Evolutionary conservation across 495 filamentous ascomycete species (phyloP), one percentile per base, ranked within the genome.

Genomic region (Aspergillus panamensis): DNA sequence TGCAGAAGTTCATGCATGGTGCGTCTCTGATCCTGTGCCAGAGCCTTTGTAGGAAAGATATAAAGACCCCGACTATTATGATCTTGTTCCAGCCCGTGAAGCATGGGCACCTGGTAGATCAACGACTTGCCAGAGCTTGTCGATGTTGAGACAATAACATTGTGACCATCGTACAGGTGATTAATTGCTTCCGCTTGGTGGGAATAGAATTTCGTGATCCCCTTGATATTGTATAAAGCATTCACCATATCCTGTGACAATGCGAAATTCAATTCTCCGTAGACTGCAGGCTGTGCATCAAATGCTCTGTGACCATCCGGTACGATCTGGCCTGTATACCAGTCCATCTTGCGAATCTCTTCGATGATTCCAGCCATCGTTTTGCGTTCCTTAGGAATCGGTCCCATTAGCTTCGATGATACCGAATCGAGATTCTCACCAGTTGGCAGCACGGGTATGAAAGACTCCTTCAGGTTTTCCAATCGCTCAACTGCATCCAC

Each of bases 151-250:
- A 97, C 88, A 58, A 99, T 93, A 39, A 97, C 92, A 69, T 97
- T 83, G 39, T 86, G 83, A 0, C 91, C 92, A 4, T 84, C 84
- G 58, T 96, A 82, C 29, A 99, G 75, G 59, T 87, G 82, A 69
- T 97, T 99, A 66, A 97, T 96, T 1, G 94, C 94, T 72, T 96
- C 90, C 1, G 91, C 86, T 73, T 99, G 94, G 68, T 99, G 94
- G 6, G 91, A 82, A 66, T 96, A 99, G n/a, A 97, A 80, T 54
- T 84, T 84, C 0, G 87, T 89, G 49, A 99, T 97, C 14, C 85
- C 83, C 62, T 84, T 85, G 2, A 90, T 88, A 61, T 96, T 96
- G 75, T 93, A 98, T 5, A 98, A 69, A 3, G 94, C 92, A 71
- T 98, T 96, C 19, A 97, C 93, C 49, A 98, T 75, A 62, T 88